Base-by-base conservation (phyloP, 2,329 filamentous ascomycete species). In the Beauveria pseudobassiana region DNA sequence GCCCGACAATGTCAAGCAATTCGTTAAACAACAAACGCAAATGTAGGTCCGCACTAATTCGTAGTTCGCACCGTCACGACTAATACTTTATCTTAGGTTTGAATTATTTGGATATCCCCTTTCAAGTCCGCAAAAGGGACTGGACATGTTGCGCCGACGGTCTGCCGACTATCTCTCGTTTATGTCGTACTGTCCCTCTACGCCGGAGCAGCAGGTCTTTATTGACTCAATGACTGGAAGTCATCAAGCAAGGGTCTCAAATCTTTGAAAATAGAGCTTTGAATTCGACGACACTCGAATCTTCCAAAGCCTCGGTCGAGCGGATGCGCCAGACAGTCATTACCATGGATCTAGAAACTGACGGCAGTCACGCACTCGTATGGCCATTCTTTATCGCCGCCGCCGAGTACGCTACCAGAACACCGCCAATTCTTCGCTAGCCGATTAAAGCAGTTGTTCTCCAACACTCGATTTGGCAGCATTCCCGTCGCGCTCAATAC, bases 341-440 rank as follows among this genome's bases (percentile, higher is more conserved):
- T 1, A 63, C 63, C 6, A 59, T 77, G 5, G 66, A 69, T 5
- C 63, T 68, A 0, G 59, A 67, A 1, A 69, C 67, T 0, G 69
- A 69, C 3, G 74, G 75, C 2, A 68, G 70, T 0, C 75, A 77
- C 46, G 71, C 74, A 1, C 70, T 78, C 0, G 74, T 77, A 0
- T 78, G 76, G 76, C 67, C 72, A 0, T 77, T 71, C 57, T 77
- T 77, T 34, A 69, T 77, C 1, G 75, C 73, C 1, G 74, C 74
- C 0, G 75, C 74, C 0, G 75, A 77, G 75, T 45, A 67, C 67
- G 0, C 65, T 72, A 1, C 70, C 71, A 0, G 68, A 69, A 22
- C 73, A 77, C 54, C 67, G 74, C 2, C 57, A 65, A 0, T 78
- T 76, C 30, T 78, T 77, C 51, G 66, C 67, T 0, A 57, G 64